Conservation (phyloP, 306 rosid species). For the Trifolium subterraneum region DNA sequence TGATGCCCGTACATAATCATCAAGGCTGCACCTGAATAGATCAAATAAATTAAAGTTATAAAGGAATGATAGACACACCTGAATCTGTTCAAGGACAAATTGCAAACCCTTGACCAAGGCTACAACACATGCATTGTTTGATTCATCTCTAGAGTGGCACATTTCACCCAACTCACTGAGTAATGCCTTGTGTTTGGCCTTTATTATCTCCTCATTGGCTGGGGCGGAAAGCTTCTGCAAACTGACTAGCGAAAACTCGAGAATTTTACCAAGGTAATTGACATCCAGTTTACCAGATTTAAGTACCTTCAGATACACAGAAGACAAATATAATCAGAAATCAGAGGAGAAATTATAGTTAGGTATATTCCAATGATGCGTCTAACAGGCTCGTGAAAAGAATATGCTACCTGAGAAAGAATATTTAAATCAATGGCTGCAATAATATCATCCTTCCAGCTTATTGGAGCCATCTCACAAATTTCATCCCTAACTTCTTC, state of each 20-base stretch:
- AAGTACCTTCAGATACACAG: conserved; percentile 61
- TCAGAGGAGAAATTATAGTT: conserved; percentile 19
- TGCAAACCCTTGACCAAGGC: conserved; percentile 85
- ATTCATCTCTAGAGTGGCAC: conserved; percentile 59
- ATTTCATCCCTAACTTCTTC: conserved; percentile 88
- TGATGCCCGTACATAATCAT: neutral
- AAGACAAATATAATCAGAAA: conserved; percentile 39
- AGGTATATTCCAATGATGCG: conserved; percentile 24
- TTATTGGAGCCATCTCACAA: conserved; percentile 82
- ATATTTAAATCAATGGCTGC: conserved; percentile 78
- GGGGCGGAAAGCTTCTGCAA: conserved; percentile 88
- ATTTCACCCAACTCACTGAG: conserved; percentile 70
- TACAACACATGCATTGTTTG: conserved; percentile 61
- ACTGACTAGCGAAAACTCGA: conserved; percentile 76
- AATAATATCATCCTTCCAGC: conserved; percentile 77
- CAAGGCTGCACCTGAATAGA: neutral
- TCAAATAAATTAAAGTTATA: conserved; percentile 10
- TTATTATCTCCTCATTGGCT: conserved; percentile 71
- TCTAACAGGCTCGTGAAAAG: conserved; percentile 26
- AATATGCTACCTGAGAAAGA: conserved; percentile 71
- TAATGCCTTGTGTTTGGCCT: conserved; percentile 57
- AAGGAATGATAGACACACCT: conserved; percentile 56
- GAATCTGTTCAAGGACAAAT: conserved; percentile 89
- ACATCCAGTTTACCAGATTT: conserved; percentile 78
- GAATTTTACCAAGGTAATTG: conserved; percentile 82